Evolutionary conservation across 1,139 yeast genomes (phyloP), one percentile per base, ranked within the genome.

Genomic region (Cylindricascospora bacillispora): DNA sequence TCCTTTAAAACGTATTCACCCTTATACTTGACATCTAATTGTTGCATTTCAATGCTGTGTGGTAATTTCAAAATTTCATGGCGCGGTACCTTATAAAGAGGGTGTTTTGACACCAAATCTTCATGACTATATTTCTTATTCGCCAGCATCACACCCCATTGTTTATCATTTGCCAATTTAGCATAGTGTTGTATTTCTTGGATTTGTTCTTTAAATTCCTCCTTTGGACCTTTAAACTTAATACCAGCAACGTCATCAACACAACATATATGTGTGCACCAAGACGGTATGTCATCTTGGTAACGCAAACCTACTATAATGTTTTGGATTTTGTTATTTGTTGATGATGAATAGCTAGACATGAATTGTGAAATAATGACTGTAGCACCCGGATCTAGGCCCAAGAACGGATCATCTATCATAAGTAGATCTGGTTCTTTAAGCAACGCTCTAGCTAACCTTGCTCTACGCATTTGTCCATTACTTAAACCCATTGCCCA

Each of bases 401-500:
- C 98, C 27, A 89, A 57, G 47, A 83, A 85, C 6, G 95, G 95
- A 44, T 89, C 97, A 52, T 89, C 97, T 12, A 89, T 65, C 7
- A 86, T 52, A 34, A 85, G 58, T 15, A 85, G 43, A 24, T 62
- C 62, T 0, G 95, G 95, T 28, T 68, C 60, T 32, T 63, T 60
- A 31, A 83, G 64, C 31, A 89, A 48, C 0, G 86, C 71, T 38
- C 70, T 67, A 0, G 95, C 97, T 18, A 89, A 60, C 37, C 95
- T 63, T 0, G 95, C 94, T 29, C 98, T 62, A 42, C 98, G 65
- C 53, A 81, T 73, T 54, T 89, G 98, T 0, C 98, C 98, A 51
- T 89, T 89, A 53, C 94, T 80, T 29, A 89, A 61, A 0, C 92
- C 81, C 52, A 82, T 82, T 27, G 82, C 71, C 85, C 93, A 86